Percentiles rank a stretch among this genome's conserved stretches.
phyloP scores from a whole-genome alignment of 305 asterid genomes.

The Solanum chacoense region DNA sequence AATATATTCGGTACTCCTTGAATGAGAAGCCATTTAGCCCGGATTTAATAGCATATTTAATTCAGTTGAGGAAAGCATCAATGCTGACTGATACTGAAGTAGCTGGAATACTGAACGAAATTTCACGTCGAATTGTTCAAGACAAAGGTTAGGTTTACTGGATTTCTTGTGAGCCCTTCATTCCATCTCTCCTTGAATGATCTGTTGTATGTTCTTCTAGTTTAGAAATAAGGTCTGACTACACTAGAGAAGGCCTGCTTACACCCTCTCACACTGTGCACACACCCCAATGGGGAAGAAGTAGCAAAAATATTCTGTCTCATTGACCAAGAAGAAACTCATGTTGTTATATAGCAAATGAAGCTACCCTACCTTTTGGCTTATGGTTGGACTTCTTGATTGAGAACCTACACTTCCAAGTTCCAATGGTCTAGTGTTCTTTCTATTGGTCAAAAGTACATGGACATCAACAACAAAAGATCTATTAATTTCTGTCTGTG shows the following conservation, averaged over 20 bases:
- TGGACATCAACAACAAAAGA: not conserved
- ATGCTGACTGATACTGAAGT: slow-evolving; percentile 69
- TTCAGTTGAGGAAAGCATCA: slow-evolving; percentile 72
- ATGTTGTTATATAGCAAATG: not conserved
- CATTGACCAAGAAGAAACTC: not conserved
- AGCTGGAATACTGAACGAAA: slow-evolving; percentile 76
- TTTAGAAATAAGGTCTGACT: not conserved
- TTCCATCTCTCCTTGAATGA: not conserved
- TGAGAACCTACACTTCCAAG: not conserved
- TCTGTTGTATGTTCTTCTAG: not conserved
- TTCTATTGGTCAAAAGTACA: not conserved
- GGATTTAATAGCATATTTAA: slow-evolving; percentile 56
- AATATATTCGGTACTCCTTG: slow-evolving; percentile 81
- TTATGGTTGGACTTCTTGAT: not conserved
- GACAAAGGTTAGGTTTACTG: slow-evolving; percentile 52
- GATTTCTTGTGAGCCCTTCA: slow-evolving; percentile 7
- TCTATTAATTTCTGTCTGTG: not conserved
- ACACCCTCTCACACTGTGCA: not conserved
- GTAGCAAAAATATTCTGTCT: not conserved
- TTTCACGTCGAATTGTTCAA: slow-evolving; percentile 73
- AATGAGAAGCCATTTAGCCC: slow-evolving; percentile 94
- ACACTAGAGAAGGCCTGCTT: not conserved
- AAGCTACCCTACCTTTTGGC: not conserved
- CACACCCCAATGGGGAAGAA: not conserved
- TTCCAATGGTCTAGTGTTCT: not conserved